These are phyloP conservation scores for Aspergillus tubingensis DNA, from an alignment of 2,329 filamentous ascomycete species.

Conservation along the genomic window DNA sequence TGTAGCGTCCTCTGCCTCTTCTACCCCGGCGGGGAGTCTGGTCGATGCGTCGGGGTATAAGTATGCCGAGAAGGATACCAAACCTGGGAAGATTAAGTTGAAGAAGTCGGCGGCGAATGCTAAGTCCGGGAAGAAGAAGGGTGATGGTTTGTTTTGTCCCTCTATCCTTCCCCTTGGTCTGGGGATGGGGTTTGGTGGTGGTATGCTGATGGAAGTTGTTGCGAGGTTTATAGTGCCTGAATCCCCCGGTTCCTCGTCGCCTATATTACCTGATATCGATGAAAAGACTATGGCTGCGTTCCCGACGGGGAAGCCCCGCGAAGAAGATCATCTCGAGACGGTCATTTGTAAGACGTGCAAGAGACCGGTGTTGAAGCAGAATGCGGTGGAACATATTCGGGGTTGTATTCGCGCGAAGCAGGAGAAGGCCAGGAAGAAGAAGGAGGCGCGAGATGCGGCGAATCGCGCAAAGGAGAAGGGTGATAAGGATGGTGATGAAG, in stretches of 20 bases:
- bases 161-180: not conserved
- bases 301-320: conserved; percentile 75
- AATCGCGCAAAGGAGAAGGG: conserved; percentile 60
- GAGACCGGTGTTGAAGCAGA: conserved; percentile 75
- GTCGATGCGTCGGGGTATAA: conserved; percentile 50
- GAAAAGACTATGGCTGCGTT: conserved; percentile 77
- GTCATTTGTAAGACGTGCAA: conserved; percentile 94
- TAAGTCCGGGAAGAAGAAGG: conserved; percentile 33
- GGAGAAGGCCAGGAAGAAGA: conserved; percentile 75
- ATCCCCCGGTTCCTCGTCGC: conserved; percentile 40
- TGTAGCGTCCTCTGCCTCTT: conserved; percentile 29
- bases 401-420: conserved; percentile 83
- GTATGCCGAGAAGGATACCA: conserved; percentile 47
- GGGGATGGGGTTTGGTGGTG: too few relatives aligned
- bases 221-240: too few relatives aligned
- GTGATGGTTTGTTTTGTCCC: conserved; percentile 29
- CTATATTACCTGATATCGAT: conserved; percentile 63
- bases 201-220: too few relatives aligned
- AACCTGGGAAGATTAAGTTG: conserved; percentile 48
- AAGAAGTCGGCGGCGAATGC: conserved; percentile 34
- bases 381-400: conserved; percentile 76
- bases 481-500: conserved; percentile 49
- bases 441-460: conserved; percentile 70
- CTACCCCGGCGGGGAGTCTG: conserved; percentile 36
- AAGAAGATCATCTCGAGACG: conserved; percentile 77